phyloP scores from a whole-genome alignment of 495 filamentous ascomycete species.

The Xylaria curta region DNA sequence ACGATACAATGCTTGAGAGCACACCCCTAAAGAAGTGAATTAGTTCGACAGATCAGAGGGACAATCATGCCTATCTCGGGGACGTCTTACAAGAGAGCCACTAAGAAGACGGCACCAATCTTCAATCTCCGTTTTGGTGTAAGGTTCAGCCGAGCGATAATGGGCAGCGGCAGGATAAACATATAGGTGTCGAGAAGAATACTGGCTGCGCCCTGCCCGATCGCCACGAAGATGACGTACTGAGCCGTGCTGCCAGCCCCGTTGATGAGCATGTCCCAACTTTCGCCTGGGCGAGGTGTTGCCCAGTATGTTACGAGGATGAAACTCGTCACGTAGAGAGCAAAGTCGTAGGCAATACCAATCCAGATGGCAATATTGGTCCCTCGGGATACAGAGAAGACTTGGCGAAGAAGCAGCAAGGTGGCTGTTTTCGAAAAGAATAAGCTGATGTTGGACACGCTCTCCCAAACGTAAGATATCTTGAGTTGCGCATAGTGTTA shows the following conservation, averaged over 20 bases:
- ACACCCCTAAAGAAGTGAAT: not conserved
- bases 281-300: not conserved
- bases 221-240: not conserved
- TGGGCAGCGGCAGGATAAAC: not conserved
- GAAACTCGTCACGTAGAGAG: not conserved
- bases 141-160: not conserved
- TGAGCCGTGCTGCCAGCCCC: not conserved
- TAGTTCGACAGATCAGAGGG: not conserved
- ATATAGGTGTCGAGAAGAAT: not conserved
- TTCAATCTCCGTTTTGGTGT: not conserved
- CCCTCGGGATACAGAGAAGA: not conserved
- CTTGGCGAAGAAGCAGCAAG: not conserved
- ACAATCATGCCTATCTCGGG: not conserved
- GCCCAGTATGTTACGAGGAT: not conserved
- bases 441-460: not conserved
- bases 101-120: not conserved
- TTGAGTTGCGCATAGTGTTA: not conserved
- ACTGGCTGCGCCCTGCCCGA: not conserved
- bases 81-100: not conserved
- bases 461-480: not conserved
- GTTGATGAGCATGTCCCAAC: not conserved
- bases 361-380: not conserved
- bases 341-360: not conserved
- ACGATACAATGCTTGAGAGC: not conserved
- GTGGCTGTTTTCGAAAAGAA: not conserved